phyloP scores from a whole-genome alignment of 805 yeast species.

The Nakazawaea sp. region DNA sequence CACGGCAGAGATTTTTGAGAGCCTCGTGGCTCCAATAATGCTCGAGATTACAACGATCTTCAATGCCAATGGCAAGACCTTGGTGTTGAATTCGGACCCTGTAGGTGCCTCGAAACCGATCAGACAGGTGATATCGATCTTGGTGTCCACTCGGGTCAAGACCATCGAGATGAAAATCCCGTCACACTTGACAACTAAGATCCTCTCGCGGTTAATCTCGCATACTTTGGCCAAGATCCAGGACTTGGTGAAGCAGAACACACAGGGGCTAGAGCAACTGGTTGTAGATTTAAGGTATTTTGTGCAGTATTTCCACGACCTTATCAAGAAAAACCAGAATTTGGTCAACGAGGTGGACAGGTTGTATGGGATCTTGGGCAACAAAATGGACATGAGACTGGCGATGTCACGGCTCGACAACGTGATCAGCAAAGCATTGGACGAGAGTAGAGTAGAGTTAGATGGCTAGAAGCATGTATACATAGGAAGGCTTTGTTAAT shows the following conservation, averaged over 20 bases:
- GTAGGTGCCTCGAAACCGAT: constrained; percentile 2
- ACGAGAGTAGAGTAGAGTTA: constrained; percentile 4
- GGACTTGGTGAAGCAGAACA: constrained; percentile 2
- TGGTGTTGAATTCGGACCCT: neutral
- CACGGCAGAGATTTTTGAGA: constrained; percentile 47
- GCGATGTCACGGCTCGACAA: constrained; percentile 1
- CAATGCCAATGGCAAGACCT: neutral
- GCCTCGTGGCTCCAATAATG: constrained; percentile 20
- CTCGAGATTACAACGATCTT: constrained; percentile 5
- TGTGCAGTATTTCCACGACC: constrained; percentile 4
- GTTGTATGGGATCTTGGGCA: constrained; percentile 5
- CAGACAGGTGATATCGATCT: constrained; percentile 2
- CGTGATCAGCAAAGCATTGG: neutral
- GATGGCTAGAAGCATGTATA: too few relatives aligned
- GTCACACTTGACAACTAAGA: neutral
- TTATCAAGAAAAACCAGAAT: neutral
- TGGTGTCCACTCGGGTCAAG: constrained; percentile 3
- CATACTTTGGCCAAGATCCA: constrained; percentile 5
- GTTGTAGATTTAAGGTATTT: constrained; percentile 8
- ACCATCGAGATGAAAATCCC: constrained; percentile 3
- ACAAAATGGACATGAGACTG: constrained; percentile 3
- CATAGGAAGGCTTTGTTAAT: neutral
- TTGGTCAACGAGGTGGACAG: constrained; percentile 3
- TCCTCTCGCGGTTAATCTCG: constrained; percentile 1
- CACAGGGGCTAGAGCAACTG: neutral